phyloP scores from a whole-genome alignment of 176 grass and related monocot species.

The Panicum miliaceum region DNA sequence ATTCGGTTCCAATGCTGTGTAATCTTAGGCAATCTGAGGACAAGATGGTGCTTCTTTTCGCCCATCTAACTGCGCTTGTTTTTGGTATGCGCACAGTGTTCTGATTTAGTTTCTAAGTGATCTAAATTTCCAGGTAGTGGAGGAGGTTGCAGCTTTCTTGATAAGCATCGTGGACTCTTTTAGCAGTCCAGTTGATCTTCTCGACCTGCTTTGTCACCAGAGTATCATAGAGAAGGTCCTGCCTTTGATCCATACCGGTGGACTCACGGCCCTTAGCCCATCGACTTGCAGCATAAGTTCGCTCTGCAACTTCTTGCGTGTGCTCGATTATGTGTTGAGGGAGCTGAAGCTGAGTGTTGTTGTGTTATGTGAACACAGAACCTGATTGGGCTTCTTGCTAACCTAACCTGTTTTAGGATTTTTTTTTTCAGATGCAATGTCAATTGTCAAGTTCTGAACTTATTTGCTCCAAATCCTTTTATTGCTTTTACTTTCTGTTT shows the following conservation, averaged over 20 bases:
- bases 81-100: slow-evolving; percentile 18
- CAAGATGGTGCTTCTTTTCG: slow-evolving; percentile 51
- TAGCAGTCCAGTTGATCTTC: slow-evolving; percentile 62
- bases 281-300: slow-evolving; percentile 72
- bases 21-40: slow-evolving; percentile 81
- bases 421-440: too few relatives aligned
- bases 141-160: slow-evolving; percentile 77
- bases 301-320: slow-evolving; percentile 15
- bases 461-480: too few relatives aligned
- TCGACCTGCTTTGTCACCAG: slow-evolving; percentile 76
- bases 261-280: slow-evolving; percentile 56
- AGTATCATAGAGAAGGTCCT: slow-evolving; percentile 67
- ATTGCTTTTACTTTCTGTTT: too few relatives aligned
- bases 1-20: slow-evolving; percentile 67
- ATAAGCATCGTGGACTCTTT: slow-evolving; percentile 75
- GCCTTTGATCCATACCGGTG: slow-evolving; percentile 66
- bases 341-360: slow-evolving; percentile 39
- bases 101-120: slow-evolving; percentile 23
- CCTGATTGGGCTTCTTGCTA: slow-evolving; percentile 80
- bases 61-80: not conserved
- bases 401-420: slow-evolving; percentile 55
- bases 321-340: slow-evolving; percentile 3
- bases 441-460: too few relatives aligned
- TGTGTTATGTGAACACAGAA: slow-evolving; percentile 58
- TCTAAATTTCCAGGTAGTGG: slow-evolving; percentile 66